These are phyloP conservation scores for Calonectria ilicicola DNA, from an alignment of 2,329 filamentous ascomycete species.

Conservation along the genomic window DNA sequence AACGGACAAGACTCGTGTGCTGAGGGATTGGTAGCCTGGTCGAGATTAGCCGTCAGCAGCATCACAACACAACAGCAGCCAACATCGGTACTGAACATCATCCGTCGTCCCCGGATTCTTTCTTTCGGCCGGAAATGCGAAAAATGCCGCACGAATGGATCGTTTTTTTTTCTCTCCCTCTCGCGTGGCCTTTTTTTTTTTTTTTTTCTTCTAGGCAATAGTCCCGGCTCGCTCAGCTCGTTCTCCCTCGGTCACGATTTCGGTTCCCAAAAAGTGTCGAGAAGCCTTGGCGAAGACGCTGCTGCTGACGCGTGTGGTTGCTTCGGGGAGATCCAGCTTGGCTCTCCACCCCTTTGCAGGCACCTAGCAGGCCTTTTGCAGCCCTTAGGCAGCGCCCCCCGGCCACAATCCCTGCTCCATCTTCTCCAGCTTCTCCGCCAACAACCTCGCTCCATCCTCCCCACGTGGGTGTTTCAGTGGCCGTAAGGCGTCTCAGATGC, in stretches of 20 bases:
- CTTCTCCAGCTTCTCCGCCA: neutral
- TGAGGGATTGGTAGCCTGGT: neutral
- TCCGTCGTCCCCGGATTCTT: no score
- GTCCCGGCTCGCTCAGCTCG: neutral
- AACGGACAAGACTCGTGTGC: no score
- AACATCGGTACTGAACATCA: no score
- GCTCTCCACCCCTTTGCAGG: neutral
- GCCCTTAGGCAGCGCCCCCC: neutral
- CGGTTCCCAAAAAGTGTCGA: neutral
- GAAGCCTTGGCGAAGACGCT: neutral
- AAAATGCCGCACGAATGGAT: neutral
- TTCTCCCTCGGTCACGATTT: neutral
- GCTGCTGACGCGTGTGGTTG: neutral
- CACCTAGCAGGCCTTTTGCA: neutral
- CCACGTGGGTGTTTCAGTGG: conserved; percentile 8
- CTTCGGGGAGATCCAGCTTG: conserved; percentile 5
- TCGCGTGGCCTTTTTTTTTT: no score
- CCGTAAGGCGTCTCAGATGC: neutral
- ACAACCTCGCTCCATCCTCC: neutral
- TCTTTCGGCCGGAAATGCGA: neutral
- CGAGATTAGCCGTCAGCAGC: neutral
- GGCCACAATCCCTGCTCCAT: neutral
- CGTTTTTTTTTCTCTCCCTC: no score
- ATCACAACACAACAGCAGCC: neutral
- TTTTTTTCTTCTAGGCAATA: no score